phyloP scores from a whole-genome alignment of 768 basidiomycete species.

The Asterophora parasitica region DNA sequence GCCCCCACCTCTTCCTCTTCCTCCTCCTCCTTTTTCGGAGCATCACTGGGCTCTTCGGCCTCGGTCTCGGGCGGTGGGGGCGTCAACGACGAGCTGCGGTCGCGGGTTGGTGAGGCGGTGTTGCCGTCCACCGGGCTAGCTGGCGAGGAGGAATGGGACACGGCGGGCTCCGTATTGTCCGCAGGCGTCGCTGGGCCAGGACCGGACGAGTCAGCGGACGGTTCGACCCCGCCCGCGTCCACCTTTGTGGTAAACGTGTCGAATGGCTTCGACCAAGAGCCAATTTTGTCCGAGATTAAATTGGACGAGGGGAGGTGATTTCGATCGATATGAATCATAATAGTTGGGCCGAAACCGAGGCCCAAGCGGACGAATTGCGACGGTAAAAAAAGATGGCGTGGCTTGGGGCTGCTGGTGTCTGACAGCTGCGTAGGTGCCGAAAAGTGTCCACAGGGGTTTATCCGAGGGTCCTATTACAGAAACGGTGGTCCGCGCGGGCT shows the following conservation, averaged over 20 bases:
- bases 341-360: slow-evolving; percentile 15
- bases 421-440: slow-evolving; percentile 6
- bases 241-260: slow-evolving; percentile 7
- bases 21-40: slow-evolving; percentile 21
- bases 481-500: background rate
- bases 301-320: slow-evolving; percentile 33
- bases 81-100: slow-evolving; percentile 54
- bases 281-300: slow-evolving; percentile 15
- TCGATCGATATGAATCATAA: slow-evolving; percentile 53
- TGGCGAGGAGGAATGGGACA: slow-evolving; percentile 20
- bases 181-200: slow-evolving; percentile 20
- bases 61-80: slow-evolving; percentile 39
- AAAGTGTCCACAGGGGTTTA: background rate
- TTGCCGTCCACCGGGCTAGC: slow-evolving; percentile 22
- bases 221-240: background rate
- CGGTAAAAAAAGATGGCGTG: slow-evolving; percentile 9
- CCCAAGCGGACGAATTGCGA: slow-evolving; percentile 1
- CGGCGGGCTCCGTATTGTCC: slow-evolving; percentile 17
- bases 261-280: slow-evolving; percentile 14
- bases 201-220: slow-evolving; percentile 1
- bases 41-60: slow-evolving; percentile 28
- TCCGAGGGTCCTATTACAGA: background rate
- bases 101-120: slow-evolving; percentile 27
- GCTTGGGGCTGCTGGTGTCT: slow-evolving; percentile 11
- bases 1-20: slow-evolving; percentile 22